Conservation (phyloP, 1,139 yeast species). For the Debaryomyces sp. region DNA sequence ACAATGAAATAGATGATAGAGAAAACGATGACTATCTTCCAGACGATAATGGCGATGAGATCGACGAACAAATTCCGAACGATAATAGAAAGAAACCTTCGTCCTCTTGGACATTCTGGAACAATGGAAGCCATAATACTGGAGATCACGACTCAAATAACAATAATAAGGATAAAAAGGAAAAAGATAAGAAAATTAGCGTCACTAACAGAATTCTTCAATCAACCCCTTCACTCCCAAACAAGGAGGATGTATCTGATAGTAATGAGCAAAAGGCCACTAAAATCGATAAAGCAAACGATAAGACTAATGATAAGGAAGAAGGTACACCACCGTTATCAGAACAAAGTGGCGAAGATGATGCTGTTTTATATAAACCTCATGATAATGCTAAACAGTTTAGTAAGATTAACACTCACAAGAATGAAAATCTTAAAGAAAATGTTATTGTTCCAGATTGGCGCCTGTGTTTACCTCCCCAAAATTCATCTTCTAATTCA, state of each 20-base stretch:
- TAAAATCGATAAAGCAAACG: conserved; percentile 50
- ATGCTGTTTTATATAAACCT: conserved; percentile 51
- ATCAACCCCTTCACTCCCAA: conserved; percentile 34
- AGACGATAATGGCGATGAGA: conserved; percentile 34
- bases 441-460: conserved; percentile 50
- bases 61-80: conserved; percentile 32
- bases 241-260: conserved; percentile 18
- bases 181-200: conserved; percentile 14
- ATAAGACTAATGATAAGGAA: conserved; percentile 31
- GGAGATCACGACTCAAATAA: conserved; percentile 12
- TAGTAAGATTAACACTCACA: conserved; percentile 48
- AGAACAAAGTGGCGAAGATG: conserved; percentile 28
- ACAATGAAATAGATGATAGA: conserved; percentile 18
- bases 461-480: conserved; percentile 42
- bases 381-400: conserved; percentile 47
- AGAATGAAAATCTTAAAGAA: conserved; percentile 45
- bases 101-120: conserved; percentile 46
- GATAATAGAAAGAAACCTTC: conserved; percentile 29
- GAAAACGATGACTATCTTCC: conserved; percentile 28
- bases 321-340: conserved; percentile 28
- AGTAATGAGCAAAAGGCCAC: conserved; percentile 48
- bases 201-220: conserved; percentile 38
- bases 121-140: conserved; percentile 13
- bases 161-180: conserved; percentile 12
- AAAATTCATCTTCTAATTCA: conserved; percentile 19